Conservation (phyloP, 2,329 filamentous ascomycete species). For the Westerdykella sp. region DNA sequence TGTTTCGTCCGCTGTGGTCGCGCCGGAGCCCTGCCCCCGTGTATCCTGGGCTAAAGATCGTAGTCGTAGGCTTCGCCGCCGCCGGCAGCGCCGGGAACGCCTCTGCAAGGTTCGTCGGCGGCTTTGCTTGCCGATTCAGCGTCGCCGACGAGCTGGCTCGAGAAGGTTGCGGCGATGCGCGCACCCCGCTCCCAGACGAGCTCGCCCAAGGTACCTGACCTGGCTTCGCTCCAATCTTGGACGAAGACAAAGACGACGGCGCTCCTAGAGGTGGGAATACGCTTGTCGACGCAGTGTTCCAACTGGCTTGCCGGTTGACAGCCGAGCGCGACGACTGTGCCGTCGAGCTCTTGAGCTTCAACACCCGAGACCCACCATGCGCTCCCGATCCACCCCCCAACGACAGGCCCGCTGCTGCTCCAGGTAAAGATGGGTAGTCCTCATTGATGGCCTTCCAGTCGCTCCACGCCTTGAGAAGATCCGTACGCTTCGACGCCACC, state of each 20-base stretch:
- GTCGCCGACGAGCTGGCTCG: slow-evolving; percentile 24
- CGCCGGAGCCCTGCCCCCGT: slow-evolving; percentile 41
- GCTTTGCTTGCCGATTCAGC: slow-evolving; percentile 19
- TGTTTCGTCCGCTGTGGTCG: slow-evolving; percentile 37
- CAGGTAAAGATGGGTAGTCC: slow-evolving; percentile 84
- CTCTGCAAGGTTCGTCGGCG: slow-evolving; percentile 38
- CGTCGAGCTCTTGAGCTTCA: slow-evolving; percentile 64
- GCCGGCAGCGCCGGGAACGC: slow-evolving; percentile 78
- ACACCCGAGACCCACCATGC: slow-evolving; percentile 54
- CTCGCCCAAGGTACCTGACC: slow-evolving; percentile 34
- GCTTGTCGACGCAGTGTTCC: slow-evolving; percentile 43
- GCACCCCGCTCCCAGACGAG: slow-evolving; percentile 22
- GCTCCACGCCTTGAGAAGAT: slow-evolving; percentile 78
- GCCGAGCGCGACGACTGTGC: slow-evolving; percentile 59
- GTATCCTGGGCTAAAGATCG: slow-evolving; percentile 48
- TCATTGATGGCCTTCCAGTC: slow-evolving; percentile 95
- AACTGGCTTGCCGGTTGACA: slow-evolving; percentile 52
- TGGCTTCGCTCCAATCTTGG: slow-evolving; percentile 30
- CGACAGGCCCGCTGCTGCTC: slow-evolving; percentile 46
- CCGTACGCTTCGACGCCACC: slow-evolving; percentile 65
- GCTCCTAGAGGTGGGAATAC: slow-evolving; percentile 31
- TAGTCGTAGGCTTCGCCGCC: slow-evolving; percentile 62
- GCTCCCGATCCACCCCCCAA: slow-evolving; percentile 40
- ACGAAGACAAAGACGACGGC: slow-evolving; percentile 11
- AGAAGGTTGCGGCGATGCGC: slow-evolving; percentile 35